Conservation (phyloP, 345 rosid species). For the Moringa oleifera region DNA sequence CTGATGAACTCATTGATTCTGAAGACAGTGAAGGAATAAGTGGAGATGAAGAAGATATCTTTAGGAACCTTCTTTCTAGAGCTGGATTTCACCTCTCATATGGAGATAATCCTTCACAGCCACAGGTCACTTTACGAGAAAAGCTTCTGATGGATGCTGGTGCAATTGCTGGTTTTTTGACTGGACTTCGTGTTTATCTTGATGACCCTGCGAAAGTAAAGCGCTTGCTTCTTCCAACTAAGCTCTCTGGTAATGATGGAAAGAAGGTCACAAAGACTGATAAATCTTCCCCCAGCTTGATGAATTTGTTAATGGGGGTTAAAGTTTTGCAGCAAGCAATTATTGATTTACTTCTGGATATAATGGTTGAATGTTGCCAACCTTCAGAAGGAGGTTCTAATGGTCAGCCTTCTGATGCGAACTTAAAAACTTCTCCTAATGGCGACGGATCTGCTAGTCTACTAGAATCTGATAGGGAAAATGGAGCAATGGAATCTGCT, state of each 20-base stretch:
- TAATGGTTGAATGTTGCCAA: constrained; percentile 98
- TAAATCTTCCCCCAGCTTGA: constrained; percentile 94
- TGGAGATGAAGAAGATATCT: constrained; percentile 98
- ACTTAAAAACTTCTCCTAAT: constrained; percentile 44
- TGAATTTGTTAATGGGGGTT: constrained; percentile 98
- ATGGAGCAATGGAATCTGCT: constrained; percentile 48
- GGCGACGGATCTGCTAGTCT: constrained; percentile 44
- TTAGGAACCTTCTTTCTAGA: constrained; percentile 87
- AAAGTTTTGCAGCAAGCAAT: constrained; percentile 99
- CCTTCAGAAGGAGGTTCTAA: constrained; percentile 71
- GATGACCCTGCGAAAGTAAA: constrained; percentile 98
- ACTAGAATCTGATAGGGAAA: constrained; percentile 60
- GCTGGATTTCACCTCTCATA: constrained; percentile 97
- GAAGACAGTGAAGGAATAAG: constrained; percentile 95
- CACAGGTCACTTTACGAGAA: constrained; percentile 80
- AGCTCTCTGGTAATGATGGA: constrained; percentile 74
- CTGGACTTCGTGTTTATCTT: constrained; percentile 91
- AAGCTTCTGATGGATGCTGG: constrained; percentile 99
- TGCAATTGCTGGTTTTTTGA: constrained; percentile 96
- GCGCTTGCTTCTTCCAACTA: constrained; percentile 94
- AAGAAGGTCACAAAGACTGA: constrained; percentile 61
- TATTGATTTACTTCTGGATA: constrained; percentile 92
- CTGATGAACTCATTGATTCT: constrained; percentile 97
- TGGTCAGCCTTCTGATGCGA: constrained; percentile 41
- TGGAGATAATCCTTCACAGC: constrained; percentile 88